phyloP scores from a whole-genome alignment of 2,329 filamentous ascomycete species.

The Ascochyta viciae-villosae region DNA sequence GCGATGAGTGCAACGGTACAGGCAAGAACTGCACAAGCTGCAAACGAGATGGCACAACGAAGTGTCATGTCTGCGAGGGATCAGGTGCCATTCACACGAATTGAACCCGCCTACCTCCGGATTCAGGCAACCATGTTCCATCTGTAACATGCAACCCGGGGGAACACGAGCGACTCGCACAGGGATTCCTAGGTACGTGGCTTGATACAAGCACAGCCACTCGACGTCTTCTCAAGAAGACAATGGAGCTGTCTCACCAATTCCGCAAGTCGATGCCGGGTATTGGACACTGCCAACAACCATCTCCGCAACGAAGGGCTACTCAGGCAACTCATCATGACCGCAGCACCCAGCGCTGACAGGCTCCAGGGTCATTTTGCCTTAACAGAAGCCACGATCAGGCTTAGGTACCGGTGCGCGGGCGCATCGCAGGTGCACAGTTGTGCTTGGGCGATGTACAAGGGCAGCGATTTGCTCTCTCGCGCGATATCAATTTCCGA shows the following conservation, averaged over 20 bases:
- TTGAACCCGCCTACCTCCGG: conserved; percentile 21
- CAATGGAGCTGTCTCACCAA: background rate
- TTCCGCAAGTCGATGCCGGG: too few species aligned
- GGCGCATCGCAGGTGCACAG: conserved; percentile 16
- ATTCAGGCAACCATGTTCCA: conserved; percentile 9
- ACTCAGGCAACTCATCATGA: background rate
- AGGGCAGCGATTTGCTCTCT: conserved; percentile 3
- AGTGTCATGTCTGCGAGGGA: conserved; percentile 45
- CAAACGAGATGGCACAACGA: conserved; percentile 37
- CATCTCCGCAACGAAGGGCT: background rate
- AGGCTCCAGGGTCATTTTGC: background rate
- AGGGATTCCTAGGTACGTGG: conserved; percentile 26
- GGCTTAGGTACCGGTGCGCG: conserved; percentile 20
- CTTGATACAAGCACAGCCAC: conserved; percentile 11
- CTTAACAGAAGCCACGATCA: background rate
- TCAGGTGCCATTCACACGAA: conserved; percentile 43
- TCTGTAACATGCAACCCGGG: conserved; percentile 18
- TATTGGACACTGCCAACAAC: background rate
- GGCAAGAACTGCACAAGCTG: conserved; percentile 34
- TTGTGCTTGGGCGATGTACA: background rate
- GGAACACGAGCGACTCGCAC: conserved; percentile 17
- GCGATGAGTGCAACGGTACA: conserved; percentile 42
- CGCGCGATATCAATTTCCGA: conserved; percentile 28
- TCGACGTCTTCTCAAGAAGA: background rate
- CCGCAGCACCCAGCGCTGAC: conserved; percentile 1